Conservation (phyloP, 148 eudicot genomes). For the Polygonum aviculare region DNA sequence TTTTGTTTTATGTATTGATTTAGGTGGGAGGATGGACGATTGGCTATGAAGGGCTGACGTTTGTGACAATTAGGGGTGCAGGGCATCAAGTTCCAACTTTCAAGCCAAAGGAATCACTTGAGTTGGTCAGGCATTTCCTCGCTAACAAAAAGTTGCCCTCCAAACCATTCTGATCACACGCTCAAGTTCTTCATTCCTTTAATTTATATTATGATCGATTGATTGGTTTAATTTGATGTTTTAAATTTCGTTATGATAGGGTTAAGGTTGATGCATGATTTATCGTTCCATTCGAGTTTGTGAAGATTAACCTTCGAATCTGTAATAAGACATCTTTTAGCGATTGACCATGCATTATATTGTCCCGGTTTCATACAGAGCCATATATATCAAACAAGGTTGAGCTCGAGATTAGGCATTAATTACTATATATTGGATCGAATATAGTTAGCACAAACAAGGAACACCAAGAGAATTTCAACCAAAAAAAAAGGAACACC, state of each 20-base stretch:
- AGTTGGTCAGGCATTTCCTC: conserved; percentile 27
- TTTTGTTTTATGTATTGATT: no score
- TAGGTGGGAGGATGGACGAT: conserved; percentile 85
- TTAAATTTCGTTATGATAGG: neutral
- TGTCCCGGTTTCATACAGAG: no score
- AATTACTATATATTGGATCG: no score
- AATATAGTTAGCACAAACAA: no score
- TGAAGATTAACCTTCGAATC: neutral
- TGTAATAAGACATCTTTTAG: neutral
- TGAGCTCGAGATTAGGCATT: no score
- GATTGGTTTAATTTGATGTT: neutral
- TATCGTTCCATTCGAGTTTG: neutral
- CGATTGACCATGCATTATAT: neutral
- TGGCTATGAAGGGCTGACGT: conserved; percentile 44
- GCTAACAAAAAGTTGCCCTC: conserved; percentile 22
- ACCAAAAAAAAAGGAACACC: no score
- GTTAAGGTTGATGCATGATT: neutral
- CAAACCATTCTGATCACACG: neutral
- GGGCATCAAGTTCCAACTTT: conserved; percentile 65
- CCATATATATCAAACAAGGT: no score
- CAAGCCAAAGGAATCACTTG: conserved; percentile 42
- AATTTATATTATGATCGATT: no score
- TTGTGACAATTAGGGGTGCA: conserved; percentile 52
- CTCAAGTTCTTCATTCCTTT: neutral
- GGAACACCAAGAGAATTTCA: no score